phyloP scores from a whole-genome alignment of 2,329 filamentous ascomycete genomes.

The Colletotrichum sp. region DNA sequence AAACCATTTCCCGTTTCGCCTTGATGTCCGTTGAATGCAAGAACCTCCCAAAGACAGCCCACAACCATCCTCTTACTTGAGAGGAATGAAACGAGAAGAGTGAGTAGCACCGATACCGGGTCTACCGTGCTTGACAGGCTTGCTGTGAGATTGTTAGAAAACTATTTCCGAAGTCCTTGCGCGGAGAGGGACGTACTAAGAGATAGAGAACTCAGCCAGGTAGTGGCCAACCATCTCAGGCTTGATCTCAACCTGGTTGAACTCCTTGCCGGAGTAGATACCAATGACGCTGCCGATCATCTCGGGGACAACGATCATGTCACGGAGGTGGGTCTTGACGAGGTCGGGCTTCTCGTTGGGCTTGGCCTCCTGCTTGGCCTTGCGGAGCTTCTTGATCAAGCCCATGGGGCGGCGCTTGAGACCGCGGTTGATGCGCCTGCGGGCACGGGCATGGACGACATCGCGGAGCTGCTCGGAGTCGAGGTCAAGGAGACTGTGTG shows the following conservation, averaged over 20 bases:
- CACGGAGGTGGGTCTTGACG: constrained; percentile 98
- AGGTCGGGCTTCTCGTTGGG: constrained; percentile 99
- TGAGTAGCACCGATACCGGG: constrained; percentile 99
- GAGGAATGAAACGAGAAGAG: constrained; percentile 99
- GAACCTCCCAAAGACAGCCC: constrained; percentile 51
- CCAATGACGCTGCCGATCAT: constrained; percentile 99
- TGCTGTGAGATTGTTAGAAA: constrained; percentile 70
- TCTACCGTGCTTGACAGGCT: constrained; percentile 99
- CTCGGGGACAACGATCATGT: constrained; percentile 99
- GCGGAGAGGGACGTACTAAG: constrained; percentile 76
- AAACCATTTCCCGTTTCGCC: constrained; percentile 63
- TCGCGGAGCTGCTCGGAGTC: constrained; percentile 98
- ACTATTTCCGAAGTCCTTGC: background rate
- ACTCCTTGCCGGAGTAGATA: constrained; percentile 99
- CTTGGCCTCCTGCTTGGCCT: constrained; percentile 98
- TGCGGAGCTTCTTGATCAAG: constrained; percentile 99
- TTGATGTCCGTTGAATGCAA: constrained; percentile 62
- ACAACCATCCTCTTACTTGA: constrained; percentile 84
- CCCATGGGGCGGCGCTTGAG: constrained; percentile 99
- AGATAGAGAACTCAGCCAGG: constrained; percentile 99
- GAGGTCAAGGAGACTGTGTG: constrained; percentile 91
- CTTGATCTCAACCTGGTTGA: constrained; percentile 99
- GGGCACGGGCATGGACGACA: constrained; percentile 98
- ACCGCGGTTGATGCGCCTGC: constrained; percentile 98
- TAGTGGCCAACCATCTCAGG: constrained; percentile 99